Percentiles rank a stretch among this genome's conserved stretches.
These are phyloP conservation scores for Pezicula neosporulosa DNA, from an alignment of 2,329 filamentous ascomycete genomes.

Conservation along the genomic window DNA sequence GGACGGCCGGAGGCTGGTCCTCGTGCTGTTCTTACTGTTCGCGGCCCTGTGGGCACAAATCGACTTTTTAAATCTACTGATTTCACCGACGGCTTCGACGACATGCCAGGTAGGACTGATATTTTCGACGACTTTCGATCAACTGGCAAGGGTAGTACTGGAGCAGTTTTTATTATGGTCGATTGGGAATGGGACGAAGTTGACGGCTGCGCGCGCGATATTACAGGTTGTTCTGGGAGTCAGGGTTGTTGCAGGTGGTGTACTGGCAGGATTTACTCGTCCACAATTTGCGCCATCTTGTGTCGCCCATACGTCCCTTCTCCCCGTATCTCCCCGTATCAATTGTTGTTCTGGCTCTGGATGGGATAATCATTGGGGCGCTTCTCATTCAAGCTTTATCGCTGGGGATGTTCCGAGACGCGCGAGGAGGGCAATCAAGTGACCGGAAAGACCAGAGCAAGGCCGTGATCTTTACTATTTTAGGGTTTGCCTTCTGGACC, in stretches of 20 bases:
- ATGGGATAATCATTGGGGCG: conserved; percentile 25
- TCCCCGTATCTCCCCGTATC: conserved; percentile 22
- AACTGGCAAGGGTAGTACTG: conserved; percentile 25
- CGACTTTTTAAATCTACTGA: conserved; percentile 27
- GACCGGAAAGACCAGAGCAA: conserved; percentile 18
- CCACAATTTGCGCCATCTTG: conserved; percentile 28
- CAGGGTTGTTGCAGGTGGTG: conserved; percentile 23
- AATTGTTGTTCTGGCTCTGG: conserved; percentile 26
- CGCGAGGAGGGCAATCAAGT: conserved; percentile 10
- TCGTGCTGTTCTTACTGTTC: conserved; percentile 30
- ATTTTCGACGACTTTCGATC: conserved; percentile 27
- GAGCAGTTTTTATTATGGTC: conserved; percentile 31
- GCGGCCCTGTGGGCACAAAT: conserved; percentile 28
- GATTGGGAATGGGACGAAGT: conserved; percentile 22
- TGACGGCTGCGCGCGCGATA: conserved; percentile 20
- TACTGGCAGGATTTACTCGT: conserved; percentile 27
- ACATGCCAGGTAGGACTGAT: conserved; percentile 25
- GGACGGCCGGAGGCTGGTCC: conserved; percentile 34
- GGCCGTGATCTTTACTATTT: conserved; percentile 20
- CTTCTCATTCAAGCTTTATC: conserved; percentile 20
- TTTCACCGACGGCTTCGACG: conserved; percentile 14
- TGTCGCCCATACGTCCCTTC: conserved; percentile 22
- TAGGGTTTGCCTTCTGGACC: conserved; percentile 26
- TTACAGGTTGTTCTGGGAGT: conserved; percentile 24
- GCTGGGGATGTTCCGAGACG: conserved; percentile 17